A percentile compares a stretch with the other conserved stretches of the same genome.
Conservation (phyloP, 129 eudicot genomes). For the Daucus carota region DH1_v3.0 NC_030385.2:12389501-12390000, state of each 20-base stretch:
- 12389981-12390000: background rate
- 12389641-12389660: background rate
- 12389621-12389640: too few relatives aligned
- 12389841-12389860: conserved; percentile 44
- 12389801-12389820: conserved; percentile 49
- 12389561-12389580: background rate
- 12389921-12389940: background rate
- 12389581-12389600: background rate
- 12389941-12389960: background rate
- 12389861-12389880: conserved; percentile 61
- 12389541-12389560: background rate
- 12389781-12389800: conserved; percentile 90
- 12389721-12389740: conserved; percentile 78
- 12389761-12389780: conserved; percentile 54
- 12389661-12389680: background rate
- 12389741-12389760: conserved; percentile 56
- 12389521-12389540: too few relatives aligned
- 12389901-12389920: background rate
- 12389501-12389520: too few relatives aligned
- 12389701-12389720: conserved; percentile 54
- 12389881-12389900: conserved; percentile 30
- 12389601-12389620: background rate
- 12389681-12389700: conserved; percentile 60
- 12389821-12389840: conserved; percentile 52
- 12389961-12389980: background rate